Conservation (phyloP, 2,329 filamentous ascomycete genomes). For the Seiridium cupressi region DNA sequence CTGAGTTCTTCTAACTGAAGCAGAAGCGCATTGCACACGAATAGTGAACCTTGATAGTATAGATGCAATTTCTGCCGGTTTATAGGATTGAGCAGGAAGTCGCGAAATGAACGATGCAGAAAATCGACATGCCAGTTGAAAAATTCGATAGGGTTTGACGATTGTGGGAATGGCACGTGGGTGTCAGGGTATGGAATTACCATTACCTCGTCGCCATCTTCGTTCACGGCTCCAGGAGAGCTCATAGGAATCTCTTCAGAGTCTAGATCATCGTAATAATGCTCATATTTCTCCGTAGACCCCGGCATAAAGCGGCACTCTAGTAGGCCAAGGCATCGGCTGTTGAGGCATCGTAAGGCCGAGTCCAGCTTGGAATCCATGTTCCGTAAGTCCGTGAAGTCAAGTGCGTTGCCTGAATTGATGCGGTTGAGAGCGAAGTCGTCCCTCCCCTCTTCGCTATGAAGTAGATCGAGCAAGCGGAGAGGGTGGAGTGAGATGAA, state of each 20-base stretch:
- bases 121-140: not conserved
- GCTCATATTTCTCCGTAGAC: no score
- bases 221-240: no score
- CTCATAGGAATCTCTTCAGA: not conserved
- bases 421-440: fast-evolving
- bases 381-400: not conserved
- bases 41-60: not conserved
- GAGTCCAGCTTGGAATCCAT: not conserved
- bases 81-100: not conserved
- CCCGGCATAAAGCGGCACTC: not conserved
- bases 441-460: not conserved
- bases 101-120: not conserved
- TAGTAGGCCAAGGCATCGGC: not conserved
- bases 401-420: not conserved
- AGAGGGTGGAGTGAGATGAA: not conserved
- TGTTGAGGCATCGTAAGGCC: not conserved
- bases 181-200: no score
- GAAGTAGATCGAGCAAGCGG: not conserved
- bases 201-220: no score
- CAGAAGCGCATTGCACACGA: not conserved
- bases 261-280: not conserved
- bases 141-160: not conserved
- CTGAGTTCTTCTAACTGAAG: not conserved
- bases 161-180: no score
- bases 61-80: not conserved